Evolutionary conservation across 2,329 filamentous ascomycete species (phyloP).

Genomic region (Hymenoscyphus fraxineus): DNA sequence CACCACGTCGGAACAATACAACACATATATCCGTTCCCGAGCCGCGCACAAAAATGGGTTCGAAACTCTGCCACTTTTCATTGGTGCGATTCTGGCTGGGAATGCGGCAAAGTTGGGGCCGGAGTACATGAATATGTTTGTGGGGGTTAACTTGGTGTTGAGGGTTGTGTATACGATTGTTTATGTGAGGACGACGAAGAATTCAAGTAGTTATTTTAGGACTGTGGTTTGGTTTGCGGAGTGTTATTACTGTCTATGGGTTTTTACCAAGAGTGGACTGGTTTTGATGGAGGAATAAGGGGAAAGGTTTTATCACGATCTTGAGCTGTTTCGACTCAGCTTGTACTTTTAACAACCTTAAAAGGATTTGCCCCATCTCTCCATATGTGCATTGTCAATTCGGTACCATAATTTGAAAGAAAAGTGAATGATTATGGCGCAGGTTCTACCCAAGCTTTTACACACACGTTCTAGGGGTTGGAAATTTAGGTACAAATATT

Average conservation of each 20-base stretch:
- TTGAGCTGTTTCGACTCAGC: no score
- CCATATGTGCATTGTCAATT: no score
- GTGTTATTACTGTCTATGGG: constrained; percentile 1
- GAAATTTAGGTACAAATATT: no score
- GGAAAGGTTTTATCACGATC: no score
- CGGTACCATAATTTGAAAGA: no score
- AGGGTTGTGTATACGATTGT: constrained; percentile 12
- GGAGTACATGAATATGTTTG: constrained; percentile 19
- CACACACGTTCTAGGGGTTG: no score
- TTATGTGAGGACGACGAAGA: constrained; percentile 5
- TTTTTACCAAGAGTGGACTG: constrained; percentile 10
- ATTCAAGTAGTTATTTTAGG: constrained; percentile 4
- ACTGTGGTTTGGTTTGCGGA: constrained; percentile 6
- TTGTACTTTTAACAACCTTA: no score
- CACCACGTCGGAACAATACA: constrained; percentile 37
- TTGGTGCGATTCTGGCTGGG: constrained; percentile 41
- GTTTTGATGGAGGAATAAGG: constrained; percentile 9
- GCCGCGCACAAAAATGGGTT: constrained; percentile 44
- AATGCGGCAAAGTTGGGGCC: constrained; percentile 38
- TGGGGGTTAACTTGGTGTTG: constrained; percentile 10
- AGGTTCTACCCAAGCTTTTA: no score
- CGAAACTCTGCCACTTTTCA: constrained; percentile 45
- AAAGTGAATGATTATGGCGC: no score
- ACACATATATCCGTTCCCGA: constrained; percentile 42
- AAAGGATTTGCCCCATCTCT: no score